Evolutionary conservation across 164 flowering plant species (phyloP), one percentile per base, ranked within the genome.

Genomic region (Piper betle): DNA sequence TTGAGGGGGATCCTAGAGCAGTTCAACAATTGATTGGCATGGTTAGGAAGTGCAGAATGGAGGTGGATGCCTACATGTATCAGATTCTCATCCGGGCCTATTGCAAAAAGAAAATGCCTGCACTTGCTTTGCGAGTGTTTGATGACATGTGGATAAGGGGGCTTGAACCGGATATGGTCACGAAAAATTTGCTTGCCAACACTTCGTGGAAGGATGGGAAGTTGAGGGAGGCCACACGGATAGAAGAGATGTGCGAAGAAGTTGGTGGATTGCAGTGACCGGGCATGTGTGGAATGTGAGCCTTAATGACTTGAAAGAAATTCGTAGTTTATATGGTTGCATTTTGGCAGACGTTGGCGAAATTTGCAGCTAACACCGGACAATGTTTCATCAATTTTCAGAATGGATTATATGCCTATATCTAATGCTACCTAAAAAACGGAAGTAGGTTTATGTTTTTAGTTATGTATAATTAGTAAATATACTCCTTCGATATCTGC

Each of bases 151-250:
- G 61, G 66, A 83, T 62, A 68, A 75, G 68, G 6, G 66, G 69
- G 41, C 69, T 86, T 69, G 46, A 76, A 65, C 96, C 86, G 18
- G 99, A 93, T 76, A 59, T 67, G 58, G 73, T 77, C 58, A 90
- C 95, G 10, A 93, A 88, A 72, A 72, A 74, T 6, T 71, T 88
- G 74, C 96, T 93, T 40, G 86, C 88, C 62, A 93, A 79, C 67
- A 79, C 96, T 74, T 84, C 90, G 7, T 90, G 99, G 97, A 82
- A 80, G 65, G 99, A 93, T 77, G 94, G 88, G 11, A 88, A 74
- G 75, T 74, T 84, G 52, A 75, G 81, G 73, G 97, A 93, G 77
- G 99, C 96, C 20, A 92, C 97, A 53, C 55, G 54, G 46, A 86
- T 88, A 10, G 86, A 83, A 72, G 93, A 88, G 69, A 79, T 66